A percentile compares a stretch with the other conserved stretches of the same genome.
Evolutionary conservation across 164 flowering plant genomes (phyloP).

Genomic region (Taxillus chinensis): DNA sequence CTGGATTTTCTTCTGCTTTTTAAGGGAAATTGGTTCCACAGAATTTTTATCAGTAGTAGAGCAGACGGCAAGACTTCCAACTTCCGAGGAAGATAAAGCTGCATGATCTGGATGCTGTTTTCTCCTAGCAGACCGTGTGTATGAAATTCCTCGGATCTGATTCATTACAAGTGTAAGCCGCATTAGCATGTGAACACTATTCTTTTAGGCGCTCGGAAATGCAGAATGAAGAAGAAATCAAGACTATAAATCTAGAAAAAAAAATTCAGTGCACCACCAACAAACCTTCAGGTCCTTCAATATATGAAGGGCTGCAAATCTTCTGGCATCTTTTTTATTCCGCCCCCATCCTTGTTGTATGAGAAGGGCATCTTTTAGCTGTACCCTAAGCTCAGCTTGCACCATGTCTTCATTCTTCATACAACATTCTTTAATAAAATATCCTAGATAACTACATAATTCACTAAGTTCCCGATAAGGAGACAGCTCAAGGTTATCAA

Average conservation of each 20-base stretch:
- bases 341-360: slow-evolving; percentile 42
- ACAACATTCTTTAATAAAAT: slow-evolving; percentile 42
- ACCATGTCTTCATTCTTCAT: slow-evolving; percentile 31
- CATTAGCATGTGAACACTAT: background rate
- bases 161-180: slow-evolving; percentile 4
- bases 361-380: slow-evolving; percentile 55
- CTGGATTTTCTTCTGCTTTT: slow-evolving; percentile 26
- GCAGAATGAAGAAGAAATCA: background rate
- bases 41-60: slow-evolving; percentile 9
- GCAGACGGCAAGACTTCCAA: background rate
- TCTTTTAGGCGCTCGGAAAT: background rate
- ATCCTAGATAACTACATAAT: slow-evolving; percentile 70
- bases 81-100: slow-evolving; percentile 17
- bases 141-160: slow-evolving; percentile 51
- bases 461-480: slow-evolving; percentile 64
- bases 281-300: slow-evolving; percentile 69
- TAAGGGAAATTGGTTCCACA: slow-evolving; percentile 6
- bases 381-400: slow-evolving; percentile 50
- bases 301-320: slow-evolving; percentile 58
- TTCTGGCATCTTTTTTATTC: slow-evolving; percentile 54
- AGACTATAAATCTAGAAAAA: no score
- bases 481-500: slow-evolving; percentile 70
- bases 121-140: slow-evolving; percentile 18
- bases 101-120: slow-evolving; percentile 11
- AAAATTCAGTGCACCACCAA: background rate